Base-by-base conservation (phyloP, 768 basidiomycete species). In the Hydnomerulius pinastri region DNA sequence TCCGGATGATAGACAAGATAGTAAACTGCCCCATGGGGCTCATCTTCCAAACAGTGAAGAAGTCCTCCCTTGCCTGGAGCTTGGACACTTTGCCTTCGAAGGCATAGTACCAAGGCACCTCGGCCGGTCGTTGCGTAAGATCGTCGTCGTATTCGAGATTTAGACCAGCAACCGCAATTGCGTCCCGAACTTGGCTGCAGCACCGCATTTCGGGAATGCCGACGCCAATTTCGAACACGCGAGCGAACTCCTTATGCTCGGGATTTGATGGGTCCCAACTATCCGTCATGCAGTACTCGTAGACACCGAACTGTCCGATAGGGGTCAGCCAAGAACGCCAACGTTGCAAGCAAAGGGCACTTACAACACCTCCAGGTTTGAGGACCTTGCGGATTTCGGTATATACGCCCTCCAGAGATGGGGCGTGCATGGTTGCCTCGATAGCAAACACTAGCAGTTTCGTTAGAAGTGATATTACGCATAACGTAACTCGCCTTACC, bases 231-330 rank as follows among this genome's bases (percentile, higher is more conserved):
- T 94, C 92, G 59, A 96, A 90, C 55, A 82, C 81, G 74, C 95
- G 92, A 17, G 90, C 88, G 55, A 96, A 81, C 39, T 78, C 78
- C 71, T 91, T 92, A 78, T 96, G 93, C 50, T 78, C 70, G 30
- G 92, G 87, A 68, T 79, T 87, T 40, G 86, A 77, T 41, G 87
- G 80, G 72, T 95, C 87, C 89, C 92, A 92, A 11, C 69, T 67
- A 70, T 95, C 92, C 27, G 94, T 95, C 94, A 97, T 96, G 72
- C 83, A 85, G 93, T 93, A 97, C 69, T 96, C 93, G 73, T 96
- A 97, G 33, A 96, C 87, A 64, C 92, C 93, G 70, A 94, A 94
- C 87, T 92, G 55, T n/a, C n/a, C n/a, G n/a, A n/a, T n/a, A n/a
- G n/a, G n/a, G n/a, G n/a, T n/a, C n/a, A n/a, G n/a, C n/a, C n/a